Conservation (phyloP, 176 grass and related monocot genomes). For the Triticum timopheevii region DNA sequence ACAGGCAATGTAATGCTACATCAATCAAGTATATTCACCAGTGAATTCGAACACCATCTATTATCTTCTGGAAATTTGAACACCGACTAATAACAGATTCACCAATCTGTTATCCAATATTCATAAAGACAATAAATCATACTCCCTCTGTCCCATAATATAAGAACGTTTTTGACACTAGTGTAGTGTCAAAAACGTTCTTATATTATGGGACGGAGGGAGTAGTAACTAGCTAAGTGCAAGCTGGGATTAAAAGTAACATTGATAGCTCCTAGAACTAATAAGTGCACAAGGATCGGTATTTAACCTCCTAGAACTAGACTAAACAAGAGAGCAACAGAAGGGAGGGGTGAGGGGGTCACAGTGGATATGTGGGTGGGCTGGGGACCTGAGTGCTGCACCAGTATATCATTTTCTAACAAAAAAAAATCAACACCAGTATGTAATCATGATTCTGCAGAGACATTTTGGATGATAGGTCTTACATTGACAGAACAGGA, state of each 20-base stretch:
- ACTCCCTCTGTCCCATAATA: no score
- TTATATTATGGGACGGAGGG: no score
- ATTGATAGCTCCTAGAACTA: not conserved
- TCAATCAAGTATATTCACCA: not conserved
- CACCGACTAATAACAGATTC: not conserved
- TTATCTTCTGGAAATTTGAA: not conserved
- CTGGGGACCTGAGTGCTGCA: not conserved
- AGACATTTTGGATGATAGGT: constrained; percentile 17
- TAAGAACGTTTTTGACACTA: no score
- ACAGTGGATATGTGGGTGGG: not conserved
- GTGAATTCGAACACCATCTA: not conserved
- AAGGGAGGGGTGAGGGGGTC: not conserved
- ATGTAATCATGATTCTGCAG: not conserved
- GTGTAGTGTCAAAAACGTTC: no score
- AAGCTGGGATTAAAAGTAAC: not conserved
- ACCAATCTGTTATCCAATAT: not conserved
- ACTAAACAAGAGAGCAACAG: not conserved
- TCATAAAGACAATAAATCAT: not conserved
- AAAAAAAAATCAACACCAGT: not conserved
- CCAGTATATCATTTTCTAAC: no score
- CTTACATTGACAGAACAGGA: constrained; percentile 99
- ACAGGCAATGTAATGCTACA: not conserved
- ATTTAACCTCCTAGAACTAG: not conserved
- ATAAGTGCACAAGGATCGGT: not conserved
- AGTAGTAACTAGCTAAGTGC: not conserved